A percentile compares a stretch with the other conserved stretches of the same genome.
phyloP scores from a whole-genome alignment of 2,329 filamentous ascomycete species.

The Botrytis squamosa region DNA sequence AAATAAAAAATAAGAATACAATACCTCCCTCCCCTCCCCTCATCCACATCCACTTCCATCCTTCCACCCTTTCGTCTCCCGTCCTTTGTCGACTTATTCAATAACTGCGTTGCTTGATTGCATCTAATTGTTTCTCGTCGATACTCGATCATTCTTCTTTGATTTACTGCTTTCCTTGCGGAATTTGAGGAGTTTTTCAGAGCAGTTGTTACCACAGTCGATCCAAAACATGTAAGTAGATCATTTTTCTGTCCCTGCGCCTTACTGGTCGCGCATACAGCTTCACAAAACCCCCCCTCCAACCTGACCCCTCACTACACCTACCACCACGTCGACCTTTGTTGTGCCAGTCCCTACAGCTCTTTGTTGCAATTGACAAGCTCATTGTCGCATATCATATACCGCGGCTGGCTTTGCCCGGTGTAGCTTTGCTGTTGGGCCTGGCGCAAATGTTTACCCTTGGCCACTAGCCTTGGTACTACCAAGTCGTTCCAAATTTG shows the following conservation, averaged over 20 bases:
- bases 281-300: constrained; percentile 29
- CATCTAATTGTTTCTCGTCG: constrained; percentile 39
- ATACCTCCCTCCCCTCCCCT: constrained; percentile 17
- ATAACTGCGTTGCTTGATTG: constrained; percentile 34
- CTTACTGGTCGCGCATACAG: constrained; percentile 33
- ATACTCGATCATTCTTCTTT: constrained; percentile 40
- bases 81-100: constrained; percentile 27
- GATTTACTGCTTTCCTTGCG: constrained; percentile 38
- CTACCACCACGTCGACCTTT: constrained; percentile 25
- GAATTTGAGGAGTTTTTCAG: constrained; percentile 32
- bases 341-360: constrained; percentile 19
- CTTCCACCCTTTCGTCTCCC: constrained; percentile 26
- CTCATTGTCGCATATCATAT: constrained; percentile 26
- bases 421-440: constrained; percentile 26
- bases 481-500: constrained; percentile 36
- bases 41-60: constrained; percentile 15
- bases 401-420: constrained; percentile 28
- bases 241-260: constrained; percentile 35
- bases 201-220: constrained; percentile 36
- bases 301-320: constrained; percentile 25
- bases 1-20: background rate
- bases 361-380: constrained; percentile 17
- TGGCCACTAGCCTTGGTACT: constrained; percentile 28
- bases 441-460: constrained; percentile 35
- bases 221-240: constrained; percentile 34